These are phyloP conservation scores for Wickerhamiella pararugosa DNA, from an alignment of 1,139 yeast genomes.

Conservation along the genomic window DNA sequence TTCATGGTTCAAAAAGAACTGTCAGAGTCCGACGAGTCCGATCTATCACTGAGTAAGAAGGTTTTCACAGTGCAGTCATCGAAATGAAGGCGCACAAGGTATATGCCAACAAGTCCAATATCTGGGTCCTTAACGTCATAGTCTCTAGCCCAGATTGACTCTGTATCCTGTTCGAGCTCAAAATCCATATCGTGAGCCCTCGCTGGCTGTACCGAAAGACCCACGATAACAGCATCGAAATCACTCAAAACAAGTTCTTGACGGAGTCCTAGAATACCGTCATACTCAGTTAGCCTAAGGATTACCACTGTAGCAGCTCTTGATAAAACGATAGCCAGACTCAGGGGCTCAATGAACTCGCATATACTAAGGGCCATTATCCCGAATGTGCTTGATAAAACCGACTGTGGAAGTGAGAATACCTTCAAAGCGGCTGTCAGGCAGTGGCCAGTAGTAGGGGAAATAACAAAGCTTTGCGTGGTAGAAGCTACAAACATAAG, in stretches of 20 bases:
- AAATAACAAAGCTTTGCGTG: conserved; percentile 1
- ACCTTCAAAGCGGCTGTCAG: neutral
- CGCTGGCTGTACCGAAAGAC: conserved; percentile 1
- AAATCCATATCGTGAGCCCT: conserved; percentile 3
- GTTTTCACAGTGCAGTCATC: no score
- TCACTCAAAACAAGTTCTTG: conserved; percentile 5
- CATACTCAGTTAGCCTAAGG: conserved; percentile 2
- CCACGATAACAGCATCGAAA: conserved; percentile 2
- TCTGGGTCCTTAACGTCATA: no score
- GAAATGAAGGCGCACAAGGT: no score
- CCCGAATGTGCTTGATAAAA: neutral
- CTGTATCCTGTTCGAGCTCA: neutral
- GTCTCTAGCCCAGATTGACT: no score
- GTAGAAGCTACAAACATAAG: neutral
- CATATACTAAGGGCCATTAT: conserved; percentile 1
- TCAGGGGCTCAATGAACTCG: conserved; percentile 2
- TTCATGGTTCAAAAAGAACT: no score
- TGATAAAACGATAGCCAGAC: conserved; percentile 2
- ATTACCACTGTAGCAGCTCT: conserved; percentile 1
- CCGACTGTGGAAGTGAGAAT: conserved; percentile 1
- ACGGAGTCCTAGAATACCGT: neutral
- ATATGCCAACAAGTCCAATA: no score
- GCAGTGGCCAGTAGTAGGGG: neutral
- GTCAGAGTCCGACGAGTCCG: no score
- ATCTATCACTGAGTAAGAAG: no score